phyloP scores from a whole-genome alignment of 2,329 filamentous ascomycete genomes.

The Hypocreales sp. region DNA sequence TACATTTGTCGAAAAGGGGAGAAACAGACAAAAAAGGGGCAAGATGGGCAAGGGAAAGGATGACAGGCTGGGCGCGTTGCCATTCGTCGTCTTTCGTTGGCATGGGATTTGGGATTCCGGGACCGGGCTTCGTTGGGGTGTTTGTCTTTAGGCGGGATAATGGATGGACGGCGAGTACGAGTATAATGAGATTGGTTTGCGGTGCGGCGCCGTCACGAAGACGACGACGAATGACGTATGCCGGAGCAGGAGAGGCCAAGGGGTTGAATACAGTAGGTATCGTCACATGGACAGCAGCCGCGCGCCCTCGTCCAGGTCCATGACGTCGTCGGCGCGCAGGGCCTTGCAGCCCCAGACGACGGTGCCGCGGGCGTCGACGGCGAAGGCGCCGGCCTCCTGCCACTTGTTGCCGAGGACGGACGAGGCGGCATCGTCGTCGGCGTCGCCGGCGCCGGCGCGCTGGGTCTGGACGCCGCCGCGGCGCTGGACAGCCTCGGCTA shows the following conservation, averaged over 20 bases:
- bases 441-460: conserved; percentile 3
- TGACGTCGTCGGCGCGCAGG: conserved; percentile 29
- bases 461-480: conserved; percentile 14
- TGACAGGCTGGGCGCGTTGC: too few relatives aligned
- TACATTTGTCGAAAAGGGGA: too few relatives aligned
- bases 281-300: conserved; percentile 14
- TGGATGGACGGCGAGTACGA: conserved; percentile 1
- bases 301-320: conserved; percentile 36
- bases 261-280: background rate
- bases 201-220: too few relatives aligned
- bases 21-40: too few relatives aligned
- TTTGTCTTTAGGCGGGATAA: background rate
- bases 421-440: conserved; percentile 19
- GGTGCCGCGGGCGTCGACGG: conserved; percentile 30
- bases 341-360: conserved; percentile 36
- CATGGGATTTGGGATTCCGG: too few relatives aligned
- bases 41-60: too few relatives aligned
- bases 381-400: conserved; percentile 37
- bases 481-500: conserved; percentile 28
- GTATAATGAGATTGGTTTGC: conserved; percentile 3
- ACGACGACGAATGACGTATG: background rate
- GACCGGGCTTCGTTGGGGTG: too few relatives aligned
- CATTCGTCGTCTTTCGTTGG: too few relatives aligned
- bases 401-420: conserved; percentile 39
- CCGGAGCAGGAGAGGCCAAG: background rate